phyloP scores from a whole-genome alignment of 257 asterid species.

The Primulina huaijiensis region DNA sequence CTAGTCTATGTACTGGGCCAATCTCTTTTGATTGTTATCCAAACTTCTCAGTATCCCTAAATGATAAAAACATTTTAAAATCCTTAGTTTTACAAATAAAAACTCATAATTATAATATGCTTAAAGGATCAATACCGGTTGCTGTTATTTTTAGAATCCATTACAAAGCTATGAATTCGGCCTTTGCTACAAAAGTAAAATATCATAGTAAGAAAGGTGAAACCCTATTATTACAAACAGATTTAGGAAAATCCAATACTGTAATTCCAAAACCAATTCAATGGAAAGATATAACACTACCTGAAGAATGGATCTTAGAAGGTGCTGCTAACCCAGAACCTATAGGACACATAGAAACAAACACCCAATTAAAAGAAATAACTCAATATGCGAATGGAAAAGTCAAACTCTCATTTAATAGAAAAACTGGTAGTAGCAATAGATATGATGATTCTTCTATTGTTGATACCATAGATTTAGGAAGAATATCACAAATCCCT shows the following conservation, averaged over 20 bases:
- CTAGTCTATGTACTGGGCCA: neutral
- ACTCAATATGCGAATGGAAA: neutral
- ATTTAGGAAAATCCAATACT: no score
- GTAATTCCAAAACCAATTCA: no score
- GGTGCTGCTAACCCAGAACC: neutral
- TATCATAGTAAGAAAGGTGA: no score
- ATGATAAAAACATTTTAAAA: conserved; percentile 13
- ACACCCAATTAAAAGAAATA: neutral
- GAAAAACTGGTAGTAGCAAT: neutral
- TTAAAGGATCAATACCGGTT: no score
- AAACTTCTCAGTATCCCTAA: neutral
- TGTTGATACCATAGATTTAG: neutral
- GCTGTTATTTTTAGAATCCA: no score
- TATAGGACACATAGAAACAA: neutral
- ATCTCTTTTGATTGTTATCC: conserved; percentile 10
- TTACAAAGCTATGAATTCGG: no score
- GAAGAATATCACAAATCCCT: conserved; percentile 6
- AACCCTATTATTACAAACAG: no score
- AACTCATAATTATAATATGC: no score
- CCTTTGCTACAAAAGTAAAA: no score
- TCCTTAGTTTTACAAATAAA: no score
- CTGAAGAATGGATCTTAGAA: neutral
- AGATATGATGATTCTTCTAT: neutral
- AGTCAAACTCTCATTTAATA: neutral
- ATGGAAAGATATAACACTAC: no score